phyloP scores from a whole-genome alignment of 352 stramenopile genomes.

The Aphanomyces invadans region DNA sequence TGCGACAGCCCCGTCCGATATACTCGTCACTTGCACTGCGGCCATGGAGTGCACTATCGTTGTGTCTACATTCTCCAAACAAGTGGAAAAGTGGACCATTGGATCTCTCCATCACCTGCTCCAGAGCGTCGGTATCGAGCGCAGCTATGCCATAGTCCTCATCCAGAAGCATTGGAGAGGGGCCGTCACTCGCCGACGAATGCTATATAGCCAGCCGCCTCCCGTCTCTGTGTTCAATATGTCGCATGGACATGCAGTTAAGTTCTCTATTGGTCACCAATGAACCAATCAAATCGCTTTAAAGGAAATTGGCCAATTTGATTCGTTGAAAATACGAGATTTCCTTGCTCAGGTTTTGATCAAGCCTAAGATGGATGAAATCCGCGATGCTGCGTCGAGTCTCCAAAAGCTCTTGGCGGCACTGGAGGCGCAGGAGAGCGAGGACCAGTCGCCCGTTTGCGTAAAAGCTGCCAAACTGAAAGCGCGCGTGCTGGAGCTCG shows the following conservation, averaged over 20 bases:
- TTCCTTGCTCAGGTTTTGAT: neutral
- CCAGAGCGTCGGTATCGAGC: conserved; percentile 4
- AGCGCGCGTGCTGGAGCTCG: conserved; percentile 66
- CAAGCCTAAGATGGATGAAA: conserved; percentile 38
- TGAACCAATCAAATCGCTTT: too few relatives aligned
- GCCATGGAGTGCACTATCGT: conserved; percentile 3
- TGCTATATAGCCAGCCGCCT: too few relatives aligned
- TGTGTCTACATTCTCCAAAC: conserved; percentile 1
- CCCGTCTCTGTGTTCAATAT: too few relatives aligned
- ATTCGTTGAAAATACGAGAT: neutral
- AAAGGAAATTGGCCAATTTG: neutral
- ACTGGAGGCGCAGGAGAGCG: conserved; percentile 64
- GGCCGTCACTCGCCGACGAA: neutral
- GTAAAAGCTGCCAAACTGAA: conserved; percentile 37
- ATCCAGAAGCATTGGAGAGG: conserved; percentile 23
- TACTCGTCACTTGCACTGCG: neutral
- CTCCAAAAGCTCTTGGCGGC: conserved; percentile 77
- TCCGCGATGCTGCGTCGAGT: conserved; percentile 67
- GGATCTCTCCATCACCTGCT: conserved; percentile 4
- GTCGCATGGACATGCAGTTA: too few relatives aligned
- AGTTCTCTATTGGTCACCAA: too few relatives aligned
- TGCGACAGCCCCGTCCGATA: neutral
- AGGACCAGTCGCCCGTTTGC: conserved; percentile 27
- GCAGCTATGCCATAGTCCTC: conserved; percentile 9
- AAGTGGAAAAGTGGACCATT: conserved; percentile 14